Conservation (phyloP, 2,329 filamentous ascomycete species). For the Colletotrichum liriopes region DNA sequence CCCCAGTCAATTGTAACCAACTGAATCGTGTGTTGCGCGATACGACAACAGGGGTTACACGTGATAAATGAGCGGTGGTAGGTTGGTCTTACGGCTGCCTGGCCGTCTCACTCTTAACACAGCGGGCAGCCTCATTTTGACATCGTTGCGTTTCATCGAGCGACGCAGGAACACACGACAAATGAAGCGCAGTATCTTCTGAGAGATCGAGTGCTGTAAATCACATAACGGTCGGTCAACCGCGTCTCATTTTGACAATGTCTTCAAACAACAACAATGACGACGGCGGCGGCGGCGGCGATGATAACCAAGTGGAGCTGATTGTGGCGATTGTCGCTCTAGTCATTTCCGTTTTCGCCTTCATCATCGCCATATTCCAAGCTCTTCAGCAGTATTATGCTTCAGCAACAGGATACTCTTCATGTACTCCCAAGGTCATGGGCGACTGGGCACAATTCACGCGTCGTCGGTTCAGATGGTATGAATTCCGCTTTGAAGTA, state of each 20-base stretch:
- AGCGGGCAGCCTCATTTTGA: neutral
- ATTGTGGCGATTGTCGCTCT: constrained; percentile 36
- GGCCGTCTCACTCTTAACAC: neutral
- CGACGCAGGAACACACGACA: neutral
- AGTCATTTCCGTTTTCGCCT: constrained; percentile 37
- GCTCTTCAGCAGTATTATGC: constrained; percentile 38
- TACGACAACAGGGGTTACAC: neutral
- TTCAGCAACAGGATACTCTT: constrained; percentile 33
- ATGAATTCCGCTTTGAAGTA: constrained; percentile 40
- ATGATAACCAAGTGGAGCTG: constrained; percentile 18
- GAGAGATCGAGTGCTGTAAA: neutral
- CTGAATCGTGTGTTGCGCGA: neutral
- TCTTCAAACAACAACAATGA: constrained; percentile 5
- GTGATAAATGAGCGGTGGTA: neutral
- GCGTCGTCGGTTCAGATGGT: constrained; percentile 36
- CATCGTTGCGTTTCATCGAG: too few relatives aligned
- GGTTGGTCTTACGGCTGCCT: neutral
- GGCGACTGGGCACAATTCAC: constrained; percentile 36
- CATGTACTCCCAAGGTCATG: constrained; percentile 33
- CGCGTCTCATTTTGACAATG: neutral
- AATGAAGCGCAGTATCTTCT: neutral
- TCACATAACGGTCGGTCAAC: neutral
- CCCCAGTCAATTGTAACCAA: neutral
- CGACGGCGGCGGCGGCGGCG: neutral
- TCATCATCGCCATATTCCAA: constrained; percentile 39